Conservation (phyloP, 805 yeast species). For the Kuraishia cidri region DNA sequence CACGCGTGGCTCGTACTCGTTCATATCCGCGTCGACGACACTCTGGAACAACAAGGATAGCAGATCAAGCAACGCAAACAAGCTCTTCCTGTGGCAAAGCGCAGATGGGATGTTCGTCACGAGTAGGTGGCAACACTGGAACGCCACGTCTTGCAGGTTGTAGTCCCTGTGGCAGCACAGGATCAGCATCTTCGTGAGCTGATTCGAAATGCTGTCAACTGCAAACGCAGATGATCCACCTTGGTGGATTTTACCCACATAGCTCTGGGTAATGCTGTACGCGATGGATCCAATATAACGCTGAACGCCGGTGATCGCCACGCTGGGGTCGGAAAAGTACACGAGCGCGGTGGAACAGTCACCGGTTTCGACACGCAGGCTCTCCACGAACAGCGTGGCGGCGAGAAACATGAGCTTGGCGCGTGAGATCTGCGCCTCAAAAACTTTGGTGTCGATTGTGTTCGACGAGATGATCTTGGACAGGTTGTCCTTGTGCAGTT, state of each 20-base stretch:
- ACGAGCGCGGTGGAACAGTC: slow-evolving; percentile 68
- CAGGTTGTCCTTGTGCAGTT: slow-evolving; percentile 60
- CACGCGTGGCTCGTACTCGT: slow-evolving; percentile 79
- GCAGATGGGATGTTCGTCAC: slow-evolving; percentile 65
- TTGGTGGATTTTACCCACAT: slow-evolving; percentile 36
- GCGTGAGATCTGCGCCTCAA: slow-evolving; percentile 44
- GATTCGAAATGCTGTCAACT: slow-evolving; percentile 52
- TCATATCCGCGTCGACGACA: slow-evolving; percentile 73
- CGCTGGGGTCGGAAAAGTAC: slow-evolving; percentile 83
- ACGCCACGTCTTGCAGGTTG: slow-evolving; percentile 70
- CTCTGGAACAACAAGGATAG: slow-evolving; percentile 71
- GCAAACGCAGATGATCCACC: slow-evolving; percentile 50
- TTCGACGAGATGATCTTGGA: slow-evolving; percentile 40
- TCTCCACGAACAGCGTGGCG: slow-evolving; percentile 72
- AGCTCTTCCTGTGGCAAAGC: slow-evolving; percentile 62
- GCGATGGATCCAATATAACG: slow-evolving; percentile 62
- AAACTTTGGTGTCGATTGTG: slow-evolving; percentile 29
- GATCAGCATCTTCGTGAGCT: slow-evolving; percentile 58
- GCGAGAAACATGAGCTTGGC: slow-evolving; percentile 84
- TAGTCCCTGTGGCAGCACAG: slow-evolving; percentile 72
- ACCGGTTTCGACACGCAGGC: slow-evolving; percentile 70
- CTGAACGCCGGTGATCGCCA: slow-evolving; percentile 58
- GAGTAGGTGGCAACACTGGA: slow-evolving; percentile 64
- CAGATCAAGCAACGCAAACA: slow-evolving; percentile 76
- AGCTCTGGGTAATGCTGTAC: slow-evolving; percentile 47